Evolutionary conservation across 2,329 filamentous ascomycete genomes (phyloP), one percentile per base, ranked within the genome.

Genomic region (Penicillium sp.): DNA sequence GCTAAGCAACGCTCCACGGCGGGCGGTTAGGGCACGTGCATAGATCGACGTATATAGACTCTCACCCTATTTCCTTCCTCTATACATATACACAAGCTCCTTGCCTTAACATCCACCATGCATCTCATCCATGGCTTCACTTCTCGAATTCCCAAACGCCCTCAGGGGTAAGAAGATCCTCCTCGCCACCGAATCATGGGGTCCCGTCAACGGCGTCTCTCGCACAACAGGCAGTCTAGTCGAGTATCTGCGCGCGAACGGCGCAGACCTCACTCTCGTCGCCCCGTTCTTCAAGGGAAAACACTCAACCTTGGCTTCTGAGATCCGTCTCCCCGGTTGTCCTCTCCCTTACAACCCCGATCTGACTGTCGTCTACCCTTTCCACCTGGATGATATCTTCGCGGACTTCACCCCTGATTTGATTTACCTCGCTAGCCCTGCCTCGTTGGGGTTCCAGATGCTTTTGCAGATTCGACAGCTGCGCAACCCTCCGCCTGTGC

Each of bases 181-280:
- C 7, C 79, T 90, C 7, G 87, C 86, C 57, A 89, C 86, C 13
- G 87, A 90, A 67, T 89, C 86, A 0, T 86, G 89, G 54, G 87
- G 86, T 3, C 87, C 87, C 0, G 85, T 90, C 67, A 90, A 90
- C 66, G 87, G 87, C n/a, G 87, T 90, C 43, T 88, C 84, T 64
- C 80, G 86, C 57, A 90, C 87, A 4, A 90, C 87, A 0, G 76
- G 86, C 62, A 88, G 86, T 77, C 79, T 90, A 48, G 84, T 90
- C 50, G 83, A 85, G 67, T 87, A 89, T 60, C 76, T 90, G 18
- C 81, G 85, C 52, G 75, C 75, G n/a, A 76, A 89, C 61, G 86
- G 85, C 18, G 86, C 82, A 10, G 79, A 85, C 16, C 82, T 90
- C 47, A 84, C 85, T 8, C 84, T 89, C 5, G 86, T 89, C 32